Conservation (phyloP, 2,329 filamentous ascomycete genomes). For the Diaporthe sp. region DNA sequence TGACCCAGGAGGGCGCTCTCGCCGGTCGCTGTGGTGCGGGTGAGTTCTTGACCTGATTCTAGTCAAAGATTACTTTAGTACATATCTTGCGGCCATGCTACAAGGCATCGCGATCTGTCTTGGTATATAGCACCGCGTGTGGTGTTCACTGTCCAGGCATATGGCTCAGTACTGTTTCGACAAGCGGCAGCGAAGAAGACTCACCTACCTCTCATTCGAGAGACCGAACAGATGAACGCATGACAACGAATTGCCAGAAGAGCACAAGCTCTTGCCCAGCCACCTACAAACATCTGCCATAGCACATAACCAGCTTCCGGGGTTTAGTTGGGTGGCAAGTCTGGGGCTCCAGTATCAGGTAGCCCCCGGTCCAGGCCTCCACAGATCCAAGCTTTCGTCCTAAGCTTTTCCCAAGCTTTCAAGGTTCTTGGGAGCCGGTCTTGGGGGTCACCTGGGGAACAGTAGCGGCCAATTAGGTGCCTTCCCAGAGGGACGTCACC, state of each 20-base stretch:
- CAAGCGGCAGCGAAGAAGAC: not conserved
- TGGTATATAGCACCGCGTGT: not conserved
- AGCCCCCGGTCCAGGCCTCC: not conserved
- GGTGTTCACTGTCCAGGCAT: not conserved
- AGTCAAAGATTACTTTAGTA: not conserved
- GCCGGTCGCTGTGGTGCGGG: not conserved
- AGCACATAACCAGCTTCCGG: not conserved
- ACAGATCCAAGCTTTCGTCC: slow-evolving; percentile 19
- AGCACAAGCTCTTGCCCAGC: not conserved
- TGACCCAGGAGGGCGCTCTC: not conserved
- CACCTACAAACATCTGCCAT: not conserved
- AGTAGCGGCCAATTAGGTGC: not conserved
- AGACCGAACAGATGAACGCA: not conserved
- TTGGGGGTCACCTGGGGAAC: not conserved
- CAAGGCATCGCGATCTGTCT: not conserved
- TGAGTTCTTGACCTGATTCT: not conserved
- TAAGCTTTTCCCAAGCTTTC: slow-evolving; percentile 17
- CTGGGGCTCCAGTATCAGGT: not conserved
- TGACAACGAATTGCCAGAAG: not conserved
- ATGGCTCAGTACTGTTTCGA: not conserved
- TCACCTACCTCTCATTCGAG: not conserved
- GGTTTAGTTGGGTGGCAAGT: not conserved
- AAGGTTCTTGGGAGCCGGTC: not conserved
- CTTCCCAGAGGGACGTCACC: not conserved
- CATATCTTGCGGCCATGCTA: no score